Percentiles rank a stretch among this genome's conserved stretches.
Evolutionary conservation across 108 stramenopile genomes (phyloP).

Genomic region (Skeletonema grethae): DNA sequence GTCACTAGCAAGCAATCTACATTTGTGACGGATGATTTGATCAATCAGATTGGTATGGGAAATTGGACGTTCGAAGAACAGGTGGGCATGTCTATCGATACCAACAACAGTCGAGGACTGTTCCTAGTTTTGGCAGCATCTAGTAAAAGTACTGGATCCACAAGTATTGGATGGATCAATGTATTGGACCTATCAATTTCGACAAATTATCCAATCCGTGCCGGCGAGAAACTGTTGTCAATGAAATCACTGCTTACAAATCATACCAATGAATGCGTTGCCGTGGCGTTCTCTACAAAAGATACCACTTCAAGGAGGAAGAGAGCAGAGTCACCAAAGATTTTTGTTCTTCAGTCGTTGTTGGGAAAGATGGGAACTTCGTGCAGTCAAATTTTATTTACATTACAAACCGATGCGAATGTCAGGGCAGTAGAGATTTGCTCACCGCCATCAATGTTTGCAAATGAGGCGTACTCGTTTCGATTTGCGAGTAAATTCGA

Average conservation of each 20-base stretch:
- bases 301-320: not conserved
- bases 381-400: conserved; percentile 27
- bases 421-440: not conserved
- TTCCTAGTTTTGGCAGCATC: conserved; percentile 22
- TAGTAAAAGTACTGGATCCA: not conserved
- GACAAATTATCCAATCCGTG: conserved; percentile 4
- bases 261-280: conserved; percentile 15
- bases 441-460: not conserved
- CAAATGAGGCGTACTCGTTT: conserved; percentile 20
- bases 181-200: conserved; percentile 16
- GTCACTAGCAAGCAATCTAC: conserved; percentile 17
- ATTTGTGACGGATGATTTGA: conserved; percentile 37
- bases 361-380: conserved; percentile 14
- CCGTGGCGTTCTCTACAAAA: conserved; percentile 30
- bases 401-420: conserved; percentile 10
- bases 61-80: conserved; percentile 7
- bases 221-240: conserved; percentile 6
- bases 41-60: conserved; percentile 5
- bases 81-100: conserved; percentile 19
- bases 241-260: conserved; percentile 13
- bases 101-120: conserved; percentile 13
- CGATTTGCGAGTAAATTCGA: conserved; percentile 16
- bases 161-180: conserved; percentile 31
- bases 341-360: conserved; percentile 21
- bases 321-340: conserved; percentile 12